Evolutionary conservation across 1,284 basidiomycete species (phyloP).

Genomic region (Apiotrichum gamsii): DNA sequence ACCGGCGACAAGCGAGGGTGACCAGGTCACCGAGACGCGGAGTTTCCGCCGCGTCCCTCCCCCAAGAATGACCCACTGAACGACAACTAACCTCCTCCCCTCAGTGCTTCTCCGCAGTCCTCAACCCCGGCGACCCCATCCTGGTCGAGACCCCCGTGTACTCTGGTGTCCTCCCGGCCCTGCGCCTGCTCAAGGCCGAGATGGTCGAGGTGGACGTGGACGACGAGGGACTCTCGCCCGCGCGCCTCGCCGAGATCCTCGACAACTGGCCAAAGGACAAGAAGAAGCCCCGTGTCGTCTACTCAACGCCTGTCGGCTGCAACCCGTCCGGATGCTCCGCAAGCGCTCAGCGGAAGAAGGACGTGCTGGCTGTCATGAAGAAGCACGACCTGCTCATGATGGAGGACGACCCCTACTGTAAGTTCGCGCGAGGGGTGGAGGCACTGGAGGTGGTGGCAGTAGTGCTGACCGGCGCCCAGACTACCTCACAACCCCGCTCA

Average conservation of each 20-base stretch:
- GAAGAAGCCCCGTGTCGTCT: slow-evolving; percentile 71
- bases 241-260: slow-evolving; percentile 60
- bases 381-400: slow-evolving; percentile 76
- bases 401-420: slow-evolving; percentile 77
- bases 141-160: slow-evolving; percentile 83
- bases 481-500: slow-evolving; percentile 53
- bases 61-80: no score
- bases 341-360: slow-evolving; percentile 64
- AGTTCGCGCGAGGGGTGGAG: slow-evolving; percentile 4
- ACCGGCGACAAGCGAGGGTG: no score
- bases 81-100: neutral
- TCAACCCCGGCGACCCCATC: slow-evolving; percentile 75
- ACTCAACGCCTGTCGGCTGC: slow-evolving; percentile 57
- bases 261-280: slow-evolving; percentile 68
- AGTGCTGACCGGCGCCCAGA: slow-evolving; percentile 55
- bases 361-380: slow-evolving; percentile 66
- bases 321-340: slow-evolving; percentile 80
- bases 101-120: slow-evolving; percentile 54
- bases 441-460: slow-evolving; percentile 2
- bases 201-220: slow-evolving; percentile 76
- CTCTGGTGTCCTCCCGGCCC: slow-evolving; percentile 50
- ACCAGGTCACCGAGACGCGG: no score
- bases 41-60: no score
- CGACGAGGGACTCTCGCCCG: slow-evolving; percentile 63
- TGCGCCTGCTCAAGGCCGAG: slow-evolving; percentile 46